Base-by-base conservation (phyloP, 441 rosid species). In the Adansonia rubrostipa region DNA sequence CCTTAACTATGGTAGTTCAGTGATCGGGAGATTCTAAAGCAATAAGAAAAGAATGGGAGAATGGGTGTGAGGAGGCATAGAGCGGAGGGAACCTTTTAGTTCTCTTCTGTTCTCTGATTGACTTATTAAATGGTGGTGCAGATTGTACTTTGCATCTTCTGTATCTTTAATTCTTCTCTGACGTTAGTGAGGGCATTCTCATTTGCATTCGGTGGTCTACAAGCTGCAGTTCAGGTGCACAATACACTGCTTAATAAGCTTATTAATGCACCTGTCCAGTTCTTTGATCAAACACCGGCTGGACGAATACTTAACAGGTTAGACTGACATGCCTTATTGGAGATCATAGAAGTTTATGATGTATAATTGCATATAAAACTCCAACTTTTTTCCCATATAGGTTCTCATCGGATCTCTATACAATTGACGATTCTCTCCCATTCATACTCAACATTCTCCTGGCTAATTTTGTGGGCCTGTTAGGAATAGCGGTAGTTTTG, bases 251-350 rank as follows among this genome's bases (percentile, higher is more conserved):
- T 96, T 68, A 82, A 85, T 79, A 93, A 85, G 89, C 89, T 96
- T 81, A 79, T 96, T 45, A 87, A 89, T 87, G 95, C 98, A 75
- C 98, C 99, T 44, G 86, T 89, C 81, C 85, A 72, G 81, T 96
- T 96, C 87, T 96, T 96, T 89, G 95, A 94, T 85, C 96, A 91
- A 87, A 96, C 99, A 73, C 99, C 99, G 24, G 81, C 88, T 82
- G 98, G 98, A 83, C 90, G 99, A 80, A 94, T 96, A 87, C 98
- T 96, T 60, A 96, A 96, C 89, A 91, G 98, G 99, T 96, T 80
- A 82, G 86, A 79, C 70, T 79, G 67, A 66, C 54, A 65, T 72
- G 9, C 75, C 68, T 36, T 74, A 65, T 74, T 71, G 54, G 42
- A 51, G 28, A 77, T 17, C 53, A 67, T 74, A 64, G 44, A 22